phyloP scores from a whole-genome alignment of 225 moss, liverwort and hornwort species.

The Anthoceros angustus region DNA sequence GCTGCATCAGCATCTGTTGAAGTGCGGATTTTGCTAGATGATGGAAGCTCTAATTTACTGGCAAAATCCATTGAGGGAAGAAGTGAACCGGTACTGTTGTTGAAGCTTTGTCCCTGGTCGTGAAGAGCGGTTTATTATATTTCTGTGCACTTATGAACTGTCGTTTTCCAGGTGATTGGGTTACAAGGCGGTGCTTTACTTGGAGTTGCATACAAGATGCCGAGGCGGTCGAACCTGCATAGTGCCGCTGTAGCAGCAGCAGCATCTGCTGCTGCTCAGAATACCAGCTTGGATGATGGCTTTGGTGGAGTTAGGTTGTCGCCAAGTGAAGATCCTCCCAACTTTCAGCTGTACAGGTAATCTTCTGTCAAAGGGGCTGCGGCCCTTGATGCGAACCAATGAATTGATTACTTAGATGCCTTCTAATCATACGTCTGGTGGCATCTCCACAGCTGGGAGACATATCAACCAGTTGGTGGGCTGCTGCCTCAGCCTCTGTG shows the following conservation, averaged over 20 bases:
- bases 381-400: neutral
- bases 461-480: constrained; percentile 74
- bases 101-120: neutral
- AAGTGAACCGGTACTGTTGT: constrained; percentile 50
- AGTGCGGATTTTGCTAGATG: constrained; percentile 79
- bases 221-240: constrained; percentile 47
- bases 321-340: constrained; percentile 64
- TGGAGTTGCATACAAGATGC: constrained; percentile 91
- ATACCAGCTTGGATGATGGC: constrained; percentile 25
- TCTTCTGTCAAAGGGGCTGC: neutral
- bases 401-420: neutral
- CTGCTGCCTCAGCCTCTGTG: constrained; percentile 97
- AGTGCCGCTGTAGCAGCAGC: constrained; percentile 33
- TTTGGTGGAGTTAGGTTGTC: constrained; percentile 19
- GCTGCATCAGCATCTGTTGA: constrained; percentile 89
- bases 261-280: constrained; percentile 6
- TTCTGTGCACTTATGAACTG: neutral
- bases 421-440: neutral
- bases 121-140: neutral
- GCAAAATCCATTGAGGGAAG: constrained; percentile 77
- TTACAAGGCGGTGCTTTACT: constrained; percentile 87
- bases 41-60: constrained; percentile 69
- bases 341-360: constrained; percentile 94
- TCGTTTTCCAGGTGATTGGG: constrained; percentile 50
- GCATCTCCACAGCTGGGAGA: constrained; percentile 64